phyloP scores from a whole-genome alignment of 805 yeast genomes.

The Starmerella gropengiesseri region DNA sequence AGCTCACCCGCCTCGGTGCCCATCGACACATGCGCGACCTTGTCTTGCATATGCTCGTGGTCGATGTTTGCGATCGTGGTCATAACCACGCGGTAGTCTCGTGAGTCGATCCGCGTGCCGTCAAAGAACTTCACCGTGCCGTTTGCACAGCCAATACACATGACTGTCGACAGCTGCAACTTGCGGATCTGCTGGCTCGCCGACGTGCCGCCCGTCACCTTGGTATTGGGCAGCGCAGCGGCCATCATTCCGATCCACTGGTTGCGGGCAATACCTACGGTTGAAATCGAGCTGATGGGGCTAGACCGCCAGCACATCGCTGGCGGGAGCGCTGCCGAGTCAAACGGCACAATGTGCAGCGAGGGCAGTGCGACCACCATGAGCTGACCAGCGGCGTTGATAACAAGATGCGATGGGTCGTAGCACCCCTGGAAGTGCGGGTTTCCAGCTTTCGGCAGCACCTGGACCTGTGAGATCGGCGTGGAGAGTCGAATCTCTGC shows the following conservation, averaged over 20 bases:
- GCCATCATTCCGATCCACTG: constrained; percentile 75
- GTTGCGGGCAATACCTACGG: constrained; percentile 47
- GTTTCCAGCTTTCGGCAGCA: constrained; percentile 14
- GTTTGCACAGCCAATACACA: constrained; percentile 55
- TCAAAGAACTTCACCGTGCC: constrained; percentile 78
- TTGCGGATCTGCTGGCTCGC: constrained; percentile 39
- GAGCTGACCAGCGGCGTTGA: constrained; percentile 29
- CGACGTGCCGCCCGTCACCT: constrained; percentile 76
- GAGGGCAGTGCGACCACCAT: constrained; percentile 17
- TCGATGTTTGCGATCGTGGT: constrained; percentile 40
- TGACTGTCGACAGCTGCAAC: constrained; percentile 45
- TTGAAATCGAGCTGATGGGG: constrained; percentile 44
- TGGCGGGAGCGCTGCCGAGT: constrained; percentile 63
- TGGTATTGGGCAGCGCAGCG: constrained; percentile 34
- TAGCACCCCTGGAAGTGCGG: constrained; percentile 57
- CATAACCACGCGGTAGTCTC: constrained; percentile 48
- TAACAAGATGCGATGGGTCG: constrained; percentile 55
- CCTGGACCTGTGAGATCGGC: constrained; percentile 7
- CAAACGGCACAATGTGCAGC: constrained; percentile 33
- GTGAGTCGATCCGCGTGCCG: constrained; percentile 63
- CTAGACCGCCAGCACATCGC: constrained; percentile 72
- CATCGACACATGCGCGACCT: constrained; percentile 53
- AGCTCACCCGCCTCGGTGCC: constrained; percentile 70
- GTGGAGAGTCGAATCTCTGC: constrained; percentile 10
- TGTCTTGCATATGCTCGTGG: constrained; percentile 31